Evolutionary conservation across 2,329 filamentous ascomycete genomes (phyloP).

Genomic region (Diaporthe humulicola): DNA sequence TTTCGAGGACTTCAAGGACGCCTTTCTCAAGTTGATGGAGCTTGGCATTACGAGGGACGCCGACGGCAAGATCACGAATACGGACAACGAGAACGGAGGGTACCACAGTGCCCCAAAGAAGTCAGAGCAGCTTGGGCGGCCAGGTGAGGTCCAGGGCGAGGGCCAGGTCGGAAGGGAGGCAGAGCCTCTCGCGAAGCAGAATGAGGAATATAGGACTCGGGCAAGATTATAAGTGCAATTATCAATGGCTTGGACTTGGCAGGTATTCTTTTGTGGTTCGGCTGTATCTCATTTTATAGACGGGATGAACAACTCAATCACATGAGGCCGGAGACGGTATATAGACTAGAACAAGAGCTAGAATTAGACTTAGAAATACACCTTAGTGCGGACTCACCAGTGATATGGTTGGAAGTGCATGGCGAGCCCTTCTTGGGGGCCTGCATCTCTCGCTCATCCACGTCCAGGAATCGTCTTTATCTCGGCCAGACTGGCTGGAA

Average conservation of each 20-base stretch:
- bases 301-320: not conserved
- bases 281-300: not conserved
- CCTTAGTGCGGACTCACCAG: not conserved
- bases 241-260: not conserved
- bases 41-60: slow-evolving; percentile 70
- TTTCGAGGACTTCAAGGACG: slow-evolving; percentile 70
- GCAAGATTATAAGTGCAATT: slow-evolving; percentile 51
- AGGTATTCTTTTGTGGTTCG: not conserved
- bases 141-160: slow-evolving; percentile 48
- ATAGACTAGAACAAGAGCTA: not conserved
- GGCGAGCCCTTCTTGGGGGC: too few relatives aligned
- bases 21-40: slow-evolving; percentile 72
- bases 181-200: slow-evolving; percentile 54
- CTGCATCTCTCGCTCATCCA: not conserved
- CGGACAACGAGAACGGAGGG: slow-evolving; percentile 66
- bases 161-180: slow-evolving; percentile 53
- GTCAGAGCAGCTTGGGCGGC: slow-evolving; percentile 48
- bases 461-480: not conserved
- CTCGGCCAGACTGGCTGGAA: not conserved
- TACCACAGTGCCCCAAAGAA: slow-evolving; percentile 51
- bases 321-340: not conserved
- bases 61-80: slow-evolving; percentile 65
- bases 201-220: slow-evolving; percentile 51
- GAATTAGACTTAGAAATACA: not conserved
- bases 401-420: not conserved